Evolutionary conservation across 169 alveolate species (phyloP).

Genomic region (Blepharisma undulans): DNA sequence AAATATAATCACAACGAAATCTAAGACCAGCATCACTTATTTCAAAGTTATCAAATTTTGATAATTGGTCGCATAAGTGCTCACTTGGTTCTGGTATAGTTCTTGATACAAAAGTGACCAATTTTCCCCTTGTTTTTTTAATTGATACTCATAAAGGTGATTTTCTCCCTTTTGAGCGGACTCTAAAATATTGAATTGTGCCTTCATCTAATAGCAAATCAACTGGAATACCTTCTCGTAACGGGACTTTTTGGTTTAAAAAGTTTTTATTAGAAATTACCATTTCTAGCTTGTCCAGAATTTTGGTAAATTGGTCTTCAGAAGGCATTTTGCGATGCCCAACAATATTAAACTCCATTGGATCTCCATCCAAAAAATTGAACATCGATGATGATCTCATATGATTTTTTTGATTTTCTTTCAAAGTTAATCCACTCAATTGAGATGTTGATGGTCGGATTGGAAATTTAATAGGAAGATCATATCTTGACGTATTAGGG

Average conservation of each 20-base stretch:
- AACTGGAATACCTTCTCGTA: neutral
- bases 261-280: neutral
- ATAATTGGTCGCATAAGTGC: neutral
- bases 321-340: neutral
- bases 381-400: no score
- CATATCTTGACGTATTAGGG: neutral
- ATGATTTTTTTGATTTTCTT: neutral
- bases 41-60: neutral
- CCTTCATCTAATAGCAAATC: neutral
- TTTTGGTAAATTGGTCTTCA: neutral
- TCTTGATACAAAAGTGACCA: neutral
- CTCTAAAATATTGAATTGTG: neutral
- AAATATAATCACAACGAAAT: neutral
- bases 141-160: neutral
- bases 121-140: neutral
- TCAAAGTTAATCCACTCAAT: neutral
- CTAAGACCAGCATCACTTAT: neutral
- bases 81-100: neutral
- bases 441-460: neutral
- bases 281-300: neutral
- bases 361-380: neutral
- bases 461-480: neutral
- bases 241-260: neutral
- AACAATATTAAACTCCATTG: no score
- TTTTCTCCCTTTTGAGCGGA: neutral